phyloP scores from a whole-genome alignment of 352 stramenopile genomes.

The Poterioochromonas sp. region DNA sequence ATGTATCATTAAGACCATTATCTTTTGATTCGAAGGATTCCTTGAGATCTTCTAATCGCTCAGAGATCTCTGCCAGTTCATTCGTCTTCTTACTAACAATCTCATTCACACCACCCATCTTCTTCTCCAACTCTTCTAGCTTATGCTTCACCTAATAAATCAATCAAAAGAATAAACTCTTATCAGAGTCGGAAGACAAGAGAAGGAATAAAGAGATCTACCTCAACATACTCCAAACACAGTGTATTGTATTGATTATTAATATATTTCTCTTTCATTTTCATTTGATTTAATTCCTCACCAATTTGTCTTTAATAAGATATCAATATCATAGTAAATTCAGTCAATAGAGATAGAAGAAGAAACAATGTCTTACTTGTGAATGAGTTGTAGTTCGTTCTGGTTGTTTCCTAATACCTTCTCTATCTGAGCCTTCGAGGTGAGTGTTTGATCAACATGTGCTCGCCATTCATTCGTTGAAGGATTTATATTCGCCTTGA shows the following conservation, averaged over 20 bases:
- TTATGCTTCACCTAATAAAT: conserved; percentile 41
- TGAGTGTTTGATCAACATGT: conserved; percentile 53
- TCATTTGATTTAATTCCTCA: conserved; percentile 49
- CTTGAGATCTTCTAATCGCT: conserved; percentile 54
- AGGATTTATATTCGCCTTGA: conserved; percentile 24
- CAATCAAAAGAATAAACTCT: no score
- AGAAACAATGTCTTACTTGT: neutral
- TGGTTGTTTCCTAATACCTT: conserved; percentile 16
- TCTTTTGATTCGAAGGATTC: conserved; percentile 49
- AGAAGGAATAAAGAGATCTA: no score
- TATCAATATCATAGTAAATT: neutral
- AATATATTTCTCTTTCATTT: conserved; percentile 53
- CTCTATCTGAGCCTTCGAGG: conserved; percentile 37
- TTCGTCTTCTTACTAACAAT: conserved; percentile 48
- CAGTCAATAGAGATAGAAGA: neutral
- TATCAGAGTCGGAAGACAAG: no score
- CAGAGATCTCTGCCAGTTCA: conserved; percentile 43
- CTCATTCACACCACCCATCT: conserved; percentile 39
- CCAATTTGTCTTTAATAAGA: conserved; percentile 39
- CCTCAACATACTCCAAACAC: conserved; percentile 47
- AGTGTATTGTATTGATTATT: conserved; percentile 51
- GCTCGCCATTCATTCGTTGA: conserved; percentile 52
- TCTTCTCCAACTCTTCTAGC: conserved; percentile 41
- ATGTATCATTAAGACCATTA: conserved; percentile 52
- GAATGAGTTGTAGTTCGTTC: neutral